A percentile compares a stretch with the other conserved stretches of the same genome.
These are phyloP conservation scores for Moesziomyces aphidis DNA, from an alignment of 1,284 basidiomycete genomes.

Conservation along the genomic window DNA sequence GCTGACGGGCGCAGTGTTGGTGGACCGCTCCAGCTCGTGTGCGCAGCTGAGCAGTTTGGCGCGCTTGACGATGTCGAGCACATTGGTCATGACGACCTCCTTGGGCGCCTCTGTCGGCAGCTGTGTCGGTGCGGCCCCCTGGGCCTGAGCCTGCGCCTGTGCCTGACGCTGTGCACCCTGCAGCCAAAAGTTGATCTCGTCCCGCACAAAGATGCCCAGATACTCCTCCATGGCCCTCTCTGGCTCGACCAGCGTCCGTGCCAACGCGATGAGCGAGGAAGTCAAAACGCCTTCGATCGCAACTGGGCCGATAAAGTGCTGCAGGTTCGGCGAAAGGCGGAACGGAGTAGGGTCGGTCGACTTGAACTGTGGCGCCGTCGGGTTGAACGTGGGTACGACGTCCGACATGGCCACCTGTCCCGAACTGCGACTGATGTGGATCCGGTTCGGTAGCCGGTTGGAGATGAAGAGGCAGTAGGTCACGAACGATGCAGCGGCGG, in stretches of 20 bases:
- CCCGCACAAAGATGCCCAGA: constrained; percentile 87
- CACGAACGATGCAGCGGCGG: constrained; percentile 90
- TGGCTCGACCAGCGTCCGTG: constrained; percentile 87
- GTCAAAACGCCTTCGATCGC: constrained; percentile 91
- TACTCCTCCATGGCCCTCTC: constrained; percentile 91
- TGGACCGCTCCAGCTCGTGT: constrained; percentile 77
- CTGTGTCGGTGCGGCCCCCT: not conserved
- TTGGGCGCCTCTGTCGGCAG: constrained; percentile 68
- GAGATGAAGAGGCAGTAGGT: constrained; percentile 89
- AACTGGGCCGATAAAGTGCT: constrained; percentile 88
- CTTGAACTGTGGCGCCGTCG: constrained; percentile 78
- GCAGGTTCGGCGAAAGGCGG: constrained; percentile 96
- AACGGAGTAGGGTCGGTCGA: constrained; percentile 92
- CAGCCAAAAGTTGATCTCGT: constrained; percentile 85
- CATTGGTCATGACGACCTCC: constrained; percentile 79
- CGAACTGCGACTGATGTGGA: constrained; percentile 83
- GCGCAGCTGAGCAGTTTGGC: constrained; percentile 88
- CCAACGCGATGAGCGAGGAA: constrained; percentile 89
- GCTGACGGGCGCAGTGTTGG: constrained; percentile 67
- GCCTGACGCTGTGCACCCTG: constrained; percentile 57
- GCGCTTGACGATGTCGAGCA: constrained; percentile 83
- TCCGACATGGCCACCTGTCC: constrained; percentile 65
- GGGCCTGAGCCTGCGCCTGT: constrained; percentile 19
- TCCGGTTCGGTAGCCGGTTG: constrained; percentile 84
- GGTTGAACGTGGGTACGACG: constrained; percentile 67